These are phyloP conservation scores for Graphilbum ipis-grandicollis DNA, from an alignment of 2,329 filamentous ascomycete genomes.

Conservation along the genomic window DNA sequence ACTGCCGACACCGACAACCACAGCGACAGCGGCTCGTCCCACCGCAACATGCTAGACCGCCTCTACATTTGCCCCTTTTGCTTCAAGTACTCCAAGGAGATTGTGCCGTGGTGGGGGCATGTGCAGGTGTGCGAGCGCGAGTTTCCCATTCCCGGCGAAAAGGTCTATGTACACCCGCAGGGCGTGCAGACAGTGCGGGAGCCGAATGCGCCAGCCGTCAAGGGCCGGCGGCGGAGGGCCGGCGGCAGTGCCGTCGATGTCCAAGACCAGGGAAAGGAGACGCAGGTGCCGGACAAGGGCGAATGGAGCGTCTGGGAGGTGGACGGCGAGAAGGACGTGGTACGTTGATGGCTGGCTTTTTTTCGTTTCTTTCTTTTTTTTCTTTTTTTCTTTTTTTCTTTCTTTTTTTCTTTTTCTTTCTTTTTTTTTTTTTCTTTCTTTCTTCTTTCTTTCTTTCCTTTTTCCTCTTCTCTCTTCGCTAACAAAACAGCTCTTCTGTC, in stretches of 20 bases:
- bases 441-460: not conserved
- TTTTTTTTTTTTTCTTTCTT: too few species aligned
- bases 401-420: too few species aligned
- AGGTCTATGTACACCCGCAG: constrained; percentile 52
- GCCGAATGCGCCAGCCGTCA: constrained; percentile 14
- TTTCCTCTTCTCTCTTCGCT: not conserved
- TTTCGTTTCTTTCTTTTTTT: too few species aligned
- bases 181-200: constrained; percentile 23
- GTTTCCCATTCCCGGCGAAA: constrained; percentile 41
- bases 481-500: constrained; percentile 64
- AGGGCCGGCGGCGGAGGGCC: constrained; percentile 20
- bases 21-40: constrained; percentile 10
- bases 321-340: constrained; percentile 70
- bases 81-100: constrained; percentile 71
- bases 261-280: constrained; percentile 20
- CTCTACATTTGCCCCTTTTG: constrained; percentile 84
- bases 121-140: constrained; percentile 37
- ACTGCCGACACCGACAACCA: constrained; percentile 2
- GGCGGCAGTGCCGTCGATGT: constrained; percentile 11
- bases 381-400: too few species aligned
- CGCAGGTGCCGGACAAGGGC: constrained; percentile 38
- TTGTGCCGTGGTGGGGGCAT: constrained; percentile 40
- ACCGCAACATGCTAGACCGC: constrained; percentile 36
- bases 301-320: constrained; percentile 84
- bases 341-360: too few species aligned